Evolutionary conservation across 148 eudicot species (phyloP), one percentile per base, ranked within the genome.

Genomic region (Diospyros kaki): DNA sequence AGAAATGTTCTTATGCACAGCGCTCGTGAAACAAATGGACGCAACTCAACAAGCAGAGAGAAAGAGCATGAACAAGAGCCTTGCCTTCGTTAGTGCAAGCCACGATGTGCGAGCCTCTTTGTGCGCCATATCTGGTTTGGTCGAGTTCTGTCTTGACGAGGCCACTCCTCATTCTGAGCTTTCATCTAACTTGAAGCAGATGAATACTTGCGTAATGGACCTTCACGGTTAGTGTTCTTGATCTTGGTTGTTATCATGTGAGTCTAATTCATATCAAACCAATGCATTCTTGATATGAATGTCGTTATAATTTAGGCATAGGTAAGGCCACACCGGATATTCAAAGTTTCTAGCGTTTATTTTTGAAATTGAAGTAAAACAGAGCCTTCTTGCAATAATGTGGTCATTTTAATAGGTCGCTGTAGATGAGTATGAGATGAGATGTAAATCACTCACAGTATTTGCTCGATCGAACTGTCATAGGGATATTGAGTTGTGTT

Each of bases 61-160:
- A 63, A 93, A 87, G 72, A 82, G 83, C 44, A 76, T 84, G 83
- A 87, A 82, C 52, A 90, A 88, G 78, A 91, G 87, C 78, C 71
- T 79, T 17, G 91, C 96, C 5, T 88, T 86, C 64, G 92, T 88
- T 1, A 84, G 81, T 9, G 91, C 94, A 15, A 93, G 87, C 83
- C 98, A 94, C 68, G 97, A 94, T 28, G 77, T 92, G 0, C 89
- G 98, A 0, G 89, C 86, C 58, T 83, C 84, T 46, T 71, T 94
- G 14, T 91, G 90, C n/a, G 89, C 89, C 38, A 79, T 94, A 51
- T 80, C 76, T 40, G 90, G 97, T 42, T 78, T 84, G 76, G 78
- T 88, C 10, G 84, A 85, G 0, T 63, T 85, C 55, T 82, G 84
- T 43, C 76, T 2, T 5, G 14, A 44, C 41, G 81, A 76, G 52